phyloP scores from a whole-genome alignment of 768 basidiomycete genomes.

The Mycena filopes region DNA sequence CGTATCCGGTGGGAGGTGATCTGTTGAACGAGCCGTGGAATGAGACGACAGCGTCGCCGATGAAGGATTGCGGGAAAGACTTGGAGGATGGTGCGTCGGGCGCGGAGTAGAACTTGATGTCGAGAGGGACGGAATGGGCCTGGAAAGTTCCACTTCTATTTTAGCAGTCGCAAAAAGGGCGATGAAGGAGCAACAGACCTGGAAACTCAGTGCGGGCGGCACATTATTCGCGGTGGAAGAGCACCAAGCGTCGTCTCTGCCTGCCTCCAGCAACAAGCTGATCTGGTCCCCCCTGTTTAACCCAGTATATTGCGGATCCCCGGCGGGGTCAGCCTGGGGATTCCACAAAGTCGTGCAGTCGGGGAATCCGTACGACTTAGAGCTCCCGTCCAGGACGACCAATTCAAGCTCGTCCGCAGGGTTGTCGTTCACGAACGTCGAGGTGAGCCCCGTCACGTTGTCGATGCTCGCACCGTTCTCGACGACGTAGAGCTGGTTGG shows the following conservation, averaged over 20 bases:
- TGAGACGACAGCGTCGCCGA: constrained; percentile 53
- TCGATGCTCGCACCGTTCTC: constrained; percentile 59
- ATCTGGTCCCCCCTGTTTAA: constrained; percentile 49
- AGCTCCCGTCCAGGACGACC: constrained; percentile 33
- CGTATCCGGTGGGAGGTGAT: constrained; percentile 56
- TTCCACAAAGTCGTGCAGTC: constrained; percentile 59
- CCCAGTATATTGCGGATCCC: constrained; percentile 49
- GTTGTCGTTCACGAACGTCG: constrained; percentile 56
- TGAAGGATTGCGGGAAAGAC: constrained; percentile 42
- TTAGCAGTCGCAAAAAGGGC: too few species aligned
- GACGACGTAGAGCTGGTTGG: constrained; percentile 45
- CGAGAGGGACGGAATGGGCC: constrained; percentile 60
- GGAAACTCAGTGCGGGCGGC: constrained; percentile 52
- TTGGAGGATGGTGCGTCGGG: constrained; percentile 12
- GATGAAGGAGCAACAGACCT: constrained; percentile 40
- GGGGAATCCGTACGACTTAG: constrained; percentile 52
- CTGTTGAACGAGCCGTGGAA: constrained; percentile 58
- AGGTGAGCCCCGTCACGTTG: constrained; percentile 41
- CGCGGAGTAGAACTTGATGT: constrained; percentile 53
- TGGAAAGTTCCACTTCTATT: too few species aligned
- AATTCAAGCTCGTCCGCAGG: constrained; percentile 54
- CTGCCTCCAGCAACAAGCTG: constrained; percentile 48
- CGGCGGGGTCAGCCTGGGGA: constrained; percentile 50
- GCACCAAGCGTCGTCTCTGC: constrained; percentile 48
- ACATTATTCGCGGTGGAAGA: constrained; percentile 45